Conservation (phyloP, 2,329 filamentous ascomycete species). For the Fusarium incarnatum region DNA sequence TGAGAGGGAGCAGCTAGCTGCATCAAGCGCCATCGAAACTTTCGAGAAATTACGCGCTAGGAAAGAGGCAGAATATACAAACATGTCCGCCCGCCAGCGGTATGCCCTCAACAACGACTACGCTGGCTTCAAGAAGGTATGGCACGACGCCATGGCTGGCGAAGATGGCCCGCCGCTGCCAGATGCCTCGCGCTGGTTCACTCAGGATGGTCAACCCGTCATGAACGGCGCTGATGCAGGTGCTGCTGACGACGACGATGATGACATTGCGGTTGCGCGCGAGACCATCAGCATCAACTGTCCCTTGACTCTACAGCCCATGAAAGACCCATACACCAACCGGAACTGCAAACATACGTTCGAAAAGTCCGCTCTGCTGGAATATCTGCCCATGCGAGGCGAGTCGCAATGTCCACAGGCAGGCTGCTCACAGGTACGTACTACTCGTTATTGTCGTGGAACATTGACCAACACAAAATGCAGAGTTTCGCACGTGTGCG, state of each 20-base stretch:
- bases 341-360: slow-evolving; percentile 78
- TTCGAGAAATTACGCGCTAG: slow-evolving; percentile 52
- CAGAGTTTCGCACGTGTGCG: slow-evolving; percentile 59
- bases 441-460: not conserved
- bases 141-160: slow-evolving; percentile 65
- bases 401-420: slow-evolving; percentile 70
- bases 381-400: slow-evolving; percentile 60
- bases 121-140: slow-evolving; percentile 67
- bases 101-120: slow-evolving; percentile 71
- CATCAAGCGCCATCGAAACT: slow-evolving; percentile 48
- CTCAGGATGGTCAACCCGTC: slow-evolving; percentile 57
- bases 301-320: slow-evolving; percentile 72
- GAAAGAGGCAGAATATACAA: slow-evolving; percentile 58
- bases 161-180: slow-evolving; percentile 63
- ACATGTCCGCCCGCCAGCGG: slow-evolving; percentile 57
- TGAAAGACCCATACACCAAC: slow-evolving; percentile 75
- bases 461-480: not conserved
- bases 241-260: slow-evolving; percentile 64
- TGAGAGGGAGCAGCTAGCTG: slow-evolving; percentile 40
- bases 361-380: slow-evolving; percentile 72
- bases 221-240: slow-evolving; percentile 45
- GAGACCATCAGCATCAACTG: slow-evolving; percentile 75
- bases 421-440: slow-evolving; percentile 69
- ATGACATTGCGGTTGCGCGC: slow-evolving; percentile 75
- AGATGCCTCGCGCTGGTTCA: slow-evolving; percentile 67